phyloP scores from a whole-genome alignment of 1,284 basidiomycete genomes.

The Boletus albobrunnescens region DNA sequence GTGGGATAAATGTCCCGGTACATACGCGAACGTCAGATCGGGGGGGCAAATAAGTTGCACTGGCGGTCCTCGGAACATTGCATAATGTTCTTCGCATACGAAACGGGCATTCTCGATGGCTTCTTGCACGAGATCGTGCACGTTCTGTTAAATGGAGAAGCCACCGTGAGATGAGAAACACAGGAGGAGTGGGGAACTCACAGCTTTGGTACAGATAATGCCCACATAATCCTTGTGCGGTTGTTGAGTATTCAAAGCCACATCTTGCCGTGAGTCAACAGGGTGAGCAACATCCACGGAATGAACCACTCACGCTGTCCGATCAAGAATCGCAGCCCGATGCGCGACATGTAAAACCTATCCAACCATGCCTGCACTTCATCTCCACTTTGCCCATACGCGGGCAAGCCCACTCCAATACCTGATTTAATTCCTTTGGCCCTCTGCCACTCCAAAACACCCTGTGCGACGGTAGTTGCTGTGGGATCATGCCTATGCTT shows the following conservation, averaged over 20 bases:
- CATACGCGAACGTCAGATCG: conserved; percentile 89
- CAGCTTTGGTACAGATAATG: conserved; percentile 95
- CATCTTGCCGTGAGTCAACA: conserved; percentile 50
- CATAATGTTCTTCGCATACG: conserved; percentile 97
- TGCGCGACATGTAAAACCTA: conserved; percentile 95
- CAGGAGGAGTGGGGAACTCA: conserved; percentile 30
- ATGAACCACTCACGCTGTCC: conserved; percentile 69
- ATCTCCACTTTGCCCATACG: conserved; percentile 67
- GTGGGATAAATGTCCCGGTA: conserved; percentile 93
- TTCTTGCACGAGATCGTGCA: conserved; percentile 95
- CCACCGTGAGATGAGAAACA: conserved; percentile 7
- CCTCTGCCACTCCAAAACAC: conserved; percentile 78
- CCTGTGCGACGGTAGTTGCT: conserved; percentile 95
- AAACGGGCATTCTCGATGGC: conserved; percentile 98
- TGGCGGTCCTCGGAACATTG: conserved; percentile 93
- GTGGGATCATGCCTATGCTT: conserved; percentile 97
- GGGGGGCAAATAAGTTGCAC: conserved; percentile 95
- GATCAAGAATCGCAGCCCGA: conserved; percentile 94
- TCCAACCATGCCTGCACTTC: conserved; percentile 96
- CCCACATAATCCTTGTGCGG: conserved; percentile 92
- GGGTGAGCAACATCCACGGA: not conserved
- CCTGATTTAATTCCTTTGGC: conserved; percentile 28
- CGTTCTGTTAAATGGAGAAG: conserved; percentile 50
- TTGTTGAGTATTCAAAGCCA: conserved; percentile 87
- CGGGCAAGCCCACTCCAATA: conserved; percentile 31